A percentile compares a stretch with the other conserved stretches of the same genome.
These are phyloP conservation scores for Suillus paluster DNA, from an alignment of 768 basidiomycete genomes.

Conservation along the genomic window DNA sequence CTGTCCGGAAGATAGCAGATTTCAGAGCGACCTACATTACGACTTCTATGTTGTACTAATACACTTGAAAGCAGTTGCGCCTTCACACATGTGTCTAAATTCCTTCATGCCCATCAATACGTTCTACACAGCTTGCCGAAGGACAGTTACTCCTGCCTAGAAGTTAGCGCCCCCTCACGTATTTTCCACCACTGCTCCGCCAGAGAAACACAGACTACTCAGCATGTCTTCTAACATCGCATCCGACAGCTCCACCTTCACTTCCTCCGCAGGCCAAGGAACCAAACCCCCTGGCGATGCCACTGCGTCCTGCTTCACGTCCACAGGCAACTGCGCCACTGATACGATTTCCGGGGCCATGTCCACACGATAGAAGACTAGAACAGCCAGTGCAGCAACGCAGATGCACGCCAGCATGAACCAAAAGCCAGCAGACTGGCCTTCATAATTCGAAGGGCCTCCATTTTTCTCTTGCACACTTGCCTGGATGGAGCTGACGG, in stretches of 20 bases:
- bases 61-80: no score
- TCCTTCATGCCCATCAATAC: no score
- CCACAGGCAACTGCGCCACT: not conserved
- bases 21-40: no score
- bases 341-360: no score
- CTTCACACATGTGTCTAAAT: no score
- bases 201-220: no score
- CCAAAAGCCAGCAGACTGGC: slow-evolving; percentile 45
- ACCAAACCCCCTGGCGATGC: not conserved
- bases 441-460: slow-evolving; percentile 28
- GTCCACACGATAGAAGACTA: not conserved
- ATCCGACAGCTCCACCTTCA: not conserved
- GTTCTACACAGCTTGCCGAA: no score
- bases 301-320: not conserved
- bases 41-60: no score
- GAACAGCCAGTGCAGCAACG: slow-evolving; percentile 18
- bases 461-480: slow-evolving; percentile 24
- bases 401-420: slow-evolving; percentile 38
- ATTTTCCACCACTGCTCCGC: no score
- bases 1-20: no score
- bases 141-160: no score
- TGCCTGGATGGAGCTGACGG: slow-evolving; percentile 25
- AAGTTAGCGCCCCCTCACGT: no score
- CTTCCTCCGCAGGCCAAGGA: not conserved
- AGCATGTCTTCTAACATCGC: not conserved